phyloP scores from a whole-genome alignment of 202 grass and related monocot genomes.

The Carex arenaria region DNA sequence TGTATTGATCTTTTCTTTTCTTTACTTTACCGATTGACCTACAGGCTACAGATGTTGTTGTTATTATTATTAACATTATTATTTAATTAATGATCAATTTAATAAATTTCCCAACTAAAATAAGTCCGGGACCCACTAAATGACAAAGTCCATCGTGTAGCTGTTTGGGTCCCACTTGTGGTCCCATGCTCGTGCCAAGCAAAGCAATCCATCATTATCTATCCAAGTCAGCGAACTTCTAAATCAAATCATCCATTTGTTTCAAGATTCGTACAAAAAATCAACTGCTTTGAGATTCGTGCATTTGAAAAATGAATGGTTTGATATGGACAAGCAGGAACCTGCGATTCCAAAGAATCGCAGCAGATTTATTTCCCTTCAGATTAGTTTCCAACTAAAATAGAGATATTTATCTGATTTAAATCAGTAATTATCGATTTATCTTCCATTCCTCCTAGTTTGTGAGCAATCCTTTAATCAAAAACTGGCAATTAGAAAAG shows the following conservation, averaged over 20 bases:
- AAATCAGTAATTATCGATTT: background rate
- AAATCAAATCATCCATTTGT: slow-evolving; percentile 12
- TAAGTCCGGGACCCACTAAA: background rate
- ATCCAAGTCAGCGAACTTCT: background rate
- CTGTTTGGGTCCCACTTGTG: background rate
- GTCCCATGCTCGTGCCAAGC: background rate
- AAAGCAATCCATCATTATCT: background rate
- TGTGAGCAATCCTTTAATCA: background rate
- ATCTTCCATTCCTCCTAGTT: background rate
- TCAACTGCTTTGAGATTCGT: too few relatives aligned
- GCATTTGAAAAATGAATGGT: too few relatives aligned
- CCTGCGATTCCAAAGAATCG: too few relatives aligned
- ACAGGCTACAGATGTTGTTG: too few relatives aligned
- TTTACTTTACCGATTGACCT: too few relatives aligned
- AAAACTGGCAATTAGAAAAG: background rate
- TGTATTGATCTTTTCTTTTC: too few relatives aligned
- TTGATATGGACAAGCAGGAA: too few relatives aligned
- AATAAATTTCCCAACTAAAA: background rate
- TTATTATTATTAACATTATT: too few relatives aligned
- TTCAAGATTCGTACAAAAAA: too few relatives aligned
- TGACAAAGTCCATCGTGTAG: background rate
- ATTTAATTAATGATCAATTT: background rate
- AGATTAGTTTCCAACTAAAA: background rate
- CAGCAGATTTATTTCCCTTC: too few relatives aligned
- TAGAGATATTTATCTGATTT: slow-evolving; percentile 1